phyloP scores from a whole-genome alignment of 2,329 filamentous ascomycete species.

The Trichoderma breve region DNA sequence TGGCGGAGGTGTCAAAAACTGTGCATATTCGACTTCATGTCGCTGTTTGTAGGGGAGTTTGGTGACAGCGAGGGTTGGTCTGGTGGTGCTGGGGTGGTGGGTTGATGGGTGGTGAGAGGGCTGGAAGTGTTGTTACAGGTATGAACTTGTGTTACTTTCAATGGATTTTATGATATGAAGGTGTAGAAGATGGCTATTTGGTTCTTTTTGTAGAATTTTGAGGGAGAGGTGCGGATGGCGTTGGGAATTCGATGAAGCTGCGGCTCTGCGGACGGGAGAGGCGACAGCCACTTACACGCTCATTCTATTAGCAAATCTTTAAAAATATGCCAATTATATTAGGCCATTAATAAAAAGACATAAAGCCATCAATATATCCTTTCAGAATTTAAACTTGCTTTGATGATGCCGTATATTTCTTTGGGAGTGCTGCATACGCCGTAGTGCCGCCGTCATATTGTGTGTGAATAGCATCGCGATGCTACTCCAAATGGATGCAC shows the following conservation, averaged over 20 bases:
- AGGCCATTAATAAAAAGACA: accelerated
- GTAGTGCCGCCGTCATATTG: background rate
- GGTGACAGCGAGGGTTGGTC: background rate
- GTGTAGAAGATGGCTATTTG: background rate
- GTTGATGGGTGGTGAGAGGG: background rate
- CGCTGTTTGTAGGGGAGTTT: background rate
- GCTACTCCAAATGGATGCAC: too few relatives aligned
- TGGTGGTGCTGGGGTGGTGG: background rate
- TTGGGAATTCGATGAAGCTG: background rate
- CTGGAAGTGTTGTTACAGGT: background rate
- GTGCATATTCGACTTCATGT: slow-evolving; percentile 1
- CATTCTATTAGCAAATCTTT: background rate
- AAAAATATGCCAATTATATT: background rate
- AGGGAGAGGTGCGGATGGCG: background rate
- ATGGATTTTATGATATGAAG: accelerated
- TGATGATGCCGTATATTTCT: background rate
- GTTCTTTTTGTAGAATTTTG: background rate
- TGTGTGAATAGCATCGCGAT: background rate
- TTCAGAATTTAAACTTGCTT: background rate
- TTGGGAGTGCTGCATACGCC: background rate
- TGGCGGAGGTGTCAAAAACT: background rate
- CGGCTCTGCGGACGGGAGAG: background rate
- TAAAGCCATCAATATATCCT: background rate
- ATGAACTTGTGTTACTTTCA: background rate
- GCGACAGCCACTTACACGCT: background rate